phyloP scores from a whole-genome alignment of 352 stramenopile genomes.

The Globisporangium cystogenes region DNA sequence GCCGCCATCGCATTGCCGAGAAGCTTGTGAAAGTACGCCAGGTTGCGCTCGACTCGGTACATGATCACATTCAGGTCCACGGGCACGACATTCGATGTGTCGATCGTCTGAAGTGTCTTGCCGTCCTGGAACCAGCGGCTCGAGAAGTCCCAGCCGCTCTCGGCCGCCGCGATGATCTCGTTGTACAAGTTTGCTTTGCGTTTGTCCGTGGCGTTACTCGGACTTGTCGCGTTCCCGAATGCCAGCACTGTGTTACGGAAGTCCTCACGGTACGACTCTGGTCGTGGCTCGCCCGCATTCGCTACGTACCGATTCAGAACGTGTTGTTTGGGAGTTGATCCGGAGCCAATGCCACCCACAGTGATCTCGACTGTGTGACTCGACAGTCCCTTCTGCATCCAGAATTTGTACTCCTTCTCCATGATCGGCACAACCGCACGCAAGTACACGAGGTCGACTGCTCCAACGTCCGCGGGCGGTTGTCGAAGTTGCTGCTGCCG shows the following conservation, averaged over 20 bases:
- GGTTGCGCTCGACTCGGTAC: slow-evolving; percentile 70
- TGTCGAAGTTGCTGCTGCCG: too few relatives aligned
- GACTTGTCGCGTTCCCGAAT: slow-evolving; percentile 21
- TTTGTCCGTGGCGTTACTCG: slow-evolving; percentile 19
- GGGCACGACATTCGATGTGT: slow-evolving; percentile 63
- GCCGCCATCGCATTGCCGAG: slow-evolving; percentile 15
- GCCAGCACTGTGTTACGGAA: slow-evolving; percentile 52
- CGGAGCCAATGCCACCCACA: neutral
- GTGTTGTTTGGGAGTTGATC: slow-evolving; percentile 14
- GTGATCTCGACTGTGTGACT: slow-evolving; percentile 43
- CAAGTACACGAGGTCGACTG: slow-evolving; percentile 25
- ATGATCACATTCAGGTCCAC: slow-evolving; percentile 85
- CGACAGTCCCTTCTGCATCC: slow-evolving; percentile 66
- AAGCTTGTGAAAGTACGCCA: slow-evolving; percentile 54
- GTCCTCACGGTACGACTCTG: slow-evolving; percentile 87
- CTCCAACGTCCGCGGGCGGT: too few relatives aligned
- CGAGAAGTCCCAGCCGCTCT: slow-evolving; percentile 91
- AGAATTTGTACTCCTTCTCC: slow-evolving; percentile 80
- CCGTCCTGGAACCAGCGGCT: slow-evolving; percentile 74
- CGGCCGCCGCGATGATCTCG: slow-evolving; percentile 75
- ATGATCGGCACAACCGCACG: slow-evolving; percentile 48
- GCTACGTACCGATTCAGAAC: slow-evolving; percentile 81
- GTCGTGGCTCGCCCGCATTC: slow-evolving; percentile 61
- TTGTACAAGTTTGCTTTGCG: slow-evolving; percentile 62
- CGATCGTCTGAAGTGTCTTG: slow-evolving; percentile 61